These are phyloP conservation scores for Saturnispora besseyi DNA, from an alignment of 805 yeast species.

Conservation along the genomic window DNA sequence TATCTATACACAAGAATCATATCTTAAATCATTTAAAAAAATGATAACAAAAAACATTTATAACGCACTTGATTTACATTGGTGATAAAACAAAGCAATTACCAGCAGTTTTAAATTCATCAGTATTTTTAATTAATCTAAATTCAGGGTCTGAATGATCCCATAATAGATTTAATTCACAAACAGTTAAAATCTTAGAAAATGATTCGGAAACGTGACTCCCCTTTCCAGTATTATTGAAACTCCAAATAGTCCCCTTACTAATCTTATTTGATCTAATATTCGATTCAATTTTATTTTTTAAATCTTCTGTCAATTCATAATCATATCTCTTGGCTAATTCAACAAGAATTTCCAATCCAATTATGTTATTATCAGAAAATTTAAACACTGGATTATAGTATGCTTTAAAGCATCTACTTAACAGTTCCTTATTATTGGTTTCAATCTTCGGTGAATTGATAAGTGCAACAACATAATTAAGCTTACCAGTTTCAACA, in stretches of 20 bases:
- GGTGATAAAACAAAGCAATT: background rate
- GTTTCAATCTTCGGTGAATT: background rate
- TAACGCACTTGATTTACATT: background rate
- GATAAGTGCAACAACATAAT: background rate
- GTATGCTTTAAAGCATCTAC: background rate
- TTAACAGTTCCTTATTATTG: background rate
- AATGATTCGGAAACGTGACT: background rate
- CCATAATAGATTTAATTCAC: background rate
- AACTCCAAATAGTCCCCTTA: background rate
- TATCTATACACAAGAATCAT: too few species aligned
- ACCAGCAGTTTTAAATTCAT: slow-evolving; percentile 1
- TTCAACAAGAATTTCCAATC: background rate
- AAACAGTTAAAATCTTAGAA: background rate
- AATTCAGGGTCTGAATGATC: background rate
- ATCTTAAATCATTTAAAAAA: background rate
- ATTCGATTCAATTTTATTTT: background rate
- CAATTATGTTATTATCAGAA: background rate
- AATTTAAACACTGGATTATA: background rate
- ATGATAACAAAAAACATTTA: background rate
- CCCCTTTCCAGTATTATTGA: background rate
- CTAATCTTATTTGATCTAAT: background rate
- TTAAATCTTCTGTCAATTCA: background rate
- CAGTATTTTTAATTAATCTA: background rate
- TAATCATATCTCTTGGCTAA: background rate
- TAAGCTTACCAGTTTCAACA: background rate